Conservation (phyloP, 306 rosid genomes). For the Sicyos baderoa region DNA sequence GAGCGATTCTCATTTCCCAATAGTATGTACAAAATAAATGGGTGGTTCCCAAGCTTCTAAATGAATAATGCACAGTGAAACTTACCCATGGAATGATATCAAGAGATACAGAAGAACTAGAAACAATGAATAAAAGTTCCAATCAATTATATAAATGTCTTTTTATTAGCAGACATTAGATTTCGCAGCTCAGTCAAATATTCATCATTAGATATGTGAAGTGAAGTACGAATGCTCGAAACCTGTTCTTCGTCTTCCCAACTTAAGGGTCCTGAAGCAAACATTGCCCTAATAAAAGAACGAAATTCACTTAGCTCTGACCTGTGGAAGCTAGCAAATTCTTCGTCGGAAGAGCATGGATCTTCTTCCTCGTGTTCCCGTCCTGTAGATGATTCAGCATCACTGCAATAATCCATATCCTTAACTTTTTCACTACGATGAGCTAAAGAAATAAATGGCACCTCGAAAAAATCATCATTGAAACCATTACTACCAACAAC, state of each 20-base stretch:
- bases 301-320: constrained; percentile 68
- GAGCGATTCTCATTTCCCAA: not conserved
- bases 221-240: constrained; percentile 78
- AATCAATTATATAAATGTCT: constrained; percentile 5
- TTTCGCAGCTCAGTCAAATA: constrained; percentile 47
- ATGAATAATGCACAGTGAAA: constrained; percentile 5
- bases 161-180: constrained; percentile 31
- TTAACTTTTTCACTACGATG: constrained; percentile 38
- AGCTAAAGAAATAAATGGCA: constrained; percentile 27
- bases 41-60: constrained; percentile 4
- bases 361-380: constrained; percentile 31
- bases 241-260: constrained; percentile 79
- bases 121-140: not conserved
- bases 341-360: constrained; percentile 30
- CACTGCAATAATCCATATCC: constrained; percentile 42
- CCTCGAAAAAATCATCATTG: constrained; percentile 27
- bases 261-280: constrained; percentile 80
- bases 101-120: not conserved
- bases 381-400: constrained; percentile 52
- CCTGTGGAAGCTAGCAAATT: constrained; percentile 46
- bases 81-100: not conserved
- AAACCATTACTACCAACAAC: constrained; percentile 90
- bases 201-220: constrained; percentile 83
- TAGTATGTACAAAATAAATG: constrained; percentile 5
- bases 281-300: constrained; percentile 50